phyloP scores from a whole-genome alignment of 768 basidiomycete species.

The Mycena capillaripes region DNA sequence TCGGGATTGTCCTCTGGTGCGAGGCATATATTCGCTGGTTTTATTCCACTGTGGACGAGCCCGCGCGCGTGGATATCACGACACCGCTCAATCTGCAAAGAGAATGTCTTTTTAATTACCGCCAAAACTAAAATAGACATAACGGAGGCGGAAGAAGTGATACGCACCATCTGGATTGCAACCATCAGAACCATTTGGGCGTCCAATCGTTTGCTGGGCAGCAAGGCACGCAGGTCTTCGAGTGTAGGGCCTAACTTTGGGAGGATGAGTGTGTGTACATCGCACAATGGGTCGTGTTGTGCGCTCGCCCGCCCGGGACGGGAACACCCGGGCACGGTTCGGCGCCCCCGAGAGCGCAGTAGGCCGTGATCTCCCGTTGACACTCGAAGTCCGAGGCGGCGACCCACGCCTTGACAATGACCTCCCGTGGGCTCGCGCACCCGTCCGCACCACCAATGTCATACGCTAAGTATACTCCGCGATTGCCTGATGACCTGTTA shows the following conservation, averaged over 20 bases:
- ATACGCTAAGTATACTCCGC: slow-evolving; percentile 48
- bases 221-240: slow-evolving; percentile 37
- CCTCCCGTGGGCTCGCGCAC: slow-evolving; percentile 37
- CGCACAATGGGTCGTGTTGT: slow-evolving; percentile 34
- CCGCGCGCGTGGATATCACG: slow-evolving; percentile 42
- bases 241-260: slow-evolving; percentile 47
- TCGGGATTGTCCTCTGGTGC: slow-evolving; percentile 14
- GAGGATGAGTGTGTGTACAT: slow-evolving; percentile 44
- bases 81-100: slow-evolving; percentile 45
- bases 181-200: slow-evolving; percentile 44
- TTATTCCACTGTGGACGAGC: slow-evolving; percentile 49
- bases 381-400: slow-evolving; percentile 43
- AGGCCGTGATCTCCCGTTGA: slow-evolving; percentile 41
- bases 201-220: slow-evolving; percentile 35
- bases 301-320: slow-evolving; percentile 26
- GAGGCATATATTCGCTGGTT: slow-evolving; percentile 50
- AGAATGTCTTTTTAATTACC: too few relatives aligned
- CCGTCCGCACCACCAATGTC: slow-evolving; percentile 42
- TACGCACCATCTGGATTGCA: slow-evolving; percentile 46
- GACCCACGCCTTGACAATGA: slow-evolving; percentile 49
- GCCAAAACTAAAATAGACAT: not conserved
- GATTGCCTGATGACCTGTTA: slow-evolving; percentile 37
- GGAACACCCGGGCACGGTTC: slow-evolving; percentile 34
- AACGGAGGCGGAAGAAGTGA: not conserved
- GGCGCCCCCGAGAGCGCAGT: slow-evolving; percentile 30